Evolutionary conservation across 208 protist species (phyloP), one percentile per base, ranked within the genome.

Genomic region (Porcisia hertigi): DNA sequence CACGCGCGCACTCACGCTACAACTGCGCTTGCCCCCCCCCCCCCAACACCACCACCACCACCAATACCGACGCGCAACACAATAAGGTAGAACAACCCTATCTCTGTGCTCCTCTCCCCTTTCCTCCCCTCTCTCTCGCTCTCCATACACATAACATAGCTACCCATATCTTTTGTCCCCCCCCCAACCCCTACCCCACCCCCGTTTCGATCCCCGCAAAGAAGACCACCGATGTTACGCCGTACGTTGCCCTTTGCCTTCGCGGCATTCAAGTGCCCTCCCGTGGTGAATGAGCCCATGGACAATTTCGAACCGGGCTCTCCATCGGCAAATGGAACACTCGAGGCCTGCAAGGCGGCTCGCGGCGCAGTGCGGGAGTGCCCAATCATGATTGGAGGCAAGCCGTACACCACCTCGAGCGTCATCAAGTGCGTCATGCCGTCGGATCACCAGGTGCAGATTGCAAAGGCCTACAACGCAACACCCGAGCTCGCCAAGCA

Each of bases 361-460:
- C 93, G 91, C 54, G 75, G 52, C 0, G 58, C 75, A 52, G 77
- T 81, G 8, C 78, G 75, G 14, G 94, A 99, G 57, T 96, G 97
- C 75, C 97, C 97, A 41, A 95, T 95, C 77, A 78, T 98, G 45
- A 95, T 99, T 77, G 88, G 82, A 66, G 96, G 97, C 59, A 91
- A 97, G 81, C 88, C 94, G 55, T 91, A 97, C 77, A 88, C 74
- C 60, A 97, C 94, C 9, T 83, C 83, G 16, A 94, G 85, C 60
- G 55, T 85, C 36, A 81, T 96, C 72, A 84, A 86, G 49, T 88
- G 84, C 63, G 82, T 72, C 71, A 95, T 94, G 64, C 93, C 92
- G 36, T 89, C 90, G 0, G 89, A 98, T 69, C 91, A 98, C 86
- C 49, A 86, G 60, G 67, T 94, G 45, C 80, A 84, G 49, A 75